Conservation (phyloP, 2,329 filamentous ascomycete species). For the Aspergillus sp. region DNA sequence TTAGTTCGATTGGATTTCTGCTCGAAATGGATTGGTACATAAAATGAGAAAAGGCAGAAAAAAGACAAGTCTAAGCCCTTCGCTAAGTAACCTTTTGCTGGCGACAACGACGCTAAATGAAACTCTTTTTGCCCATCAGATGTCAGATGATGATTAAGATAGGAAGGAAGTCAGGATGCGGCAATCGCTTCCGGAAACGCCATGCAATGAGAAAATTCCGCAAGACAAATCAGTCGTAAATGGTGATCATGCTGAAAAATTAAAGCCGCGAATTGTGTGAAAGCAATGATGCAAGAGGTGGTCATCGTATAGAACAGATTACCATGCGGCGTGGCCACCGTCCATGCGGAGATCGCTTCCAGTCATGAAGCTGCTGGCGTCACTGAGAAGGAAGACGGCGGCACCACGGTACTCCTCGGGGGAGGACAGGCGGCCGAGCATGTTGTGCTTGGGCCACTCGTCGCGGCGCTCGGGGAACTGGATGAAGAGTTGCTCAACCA, state of each 20-base stretch:
- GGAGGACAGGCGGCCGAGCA: conserved; percentile 72
- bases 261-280: conserved; percentile 5
- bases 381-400: conserved; percentile 52
- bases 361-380: conserved; percentile 61
- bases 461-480: conserved; percentile 79
- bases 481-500: conserved; percentile 49
- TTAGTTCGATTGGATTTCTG: background rate
- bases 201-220: conserved; percentile 1
- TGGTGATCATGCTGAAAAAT: conserved; percentile 1
- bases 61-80: conserved; percentile 18
- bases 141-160: conserved; percentile 6
- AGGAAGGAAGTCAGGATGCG: background rate
- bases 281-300: conserved; percentile 5
- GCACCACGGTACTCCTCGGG: conserved; percentile 71
- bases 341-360: conserved; percentile 59
- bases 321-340: conserved; percentile 61
- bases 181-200: conserved; percentile 6
- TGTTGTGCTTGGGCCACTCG: conserved; percentile 82
- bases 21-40: conserved; percentile 12
- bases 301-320: conserved; percentile 22
- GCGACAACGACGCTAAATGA: conserved; percentile 16
- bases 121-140: conserved; percentile 8
- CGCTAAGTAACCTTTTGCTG: conserved; percentile 6
- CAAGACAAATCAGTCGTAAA: conserved; percentile 3
- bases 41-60: conserved; percentile 2